A percentile compares a stretch with the other conserved stretches of the same genome.
Evolutionary conservation across 2,329 filamentous ascomycete species (phyloP).

Genomic region (Penicillium sp.): DNA sequence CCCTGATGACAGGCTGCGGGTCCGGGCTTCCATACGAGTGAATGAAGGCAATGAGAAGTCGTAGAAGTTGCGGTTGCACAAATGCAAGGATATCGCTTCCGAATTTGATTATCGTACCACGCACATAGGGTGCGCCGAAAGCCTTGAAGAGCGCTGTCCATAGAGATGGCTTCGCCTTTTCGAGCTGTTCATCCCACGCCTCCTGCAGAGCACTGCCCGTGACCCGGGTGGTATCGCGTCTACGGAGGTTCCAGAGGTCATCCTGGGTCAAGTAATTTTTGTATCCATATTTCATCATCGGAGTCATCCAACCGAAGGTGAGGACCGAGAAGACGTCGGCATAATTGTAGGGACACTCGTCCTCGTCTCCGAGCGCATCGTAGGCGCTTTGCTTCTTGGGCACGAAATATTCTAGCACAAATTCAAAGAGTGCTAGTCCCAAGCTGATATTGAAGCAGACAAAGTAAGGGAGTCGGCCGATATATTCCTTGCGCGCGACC

Average conservation of each 20-base stretch:
- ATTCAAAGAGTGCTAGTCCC: conserved; percentile 67
- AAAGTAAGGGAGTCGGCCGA: conserved; percentile 69
- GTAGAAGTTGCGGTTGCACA: conserved; percentile 83
- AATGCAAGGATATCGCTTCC: conserved; percentile 83
- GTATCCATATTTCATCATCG: conserved; percentile 94
- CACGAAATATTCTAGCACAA: conserved; percentile 79
- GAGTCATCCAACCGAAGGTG: conserved; percentile 98
- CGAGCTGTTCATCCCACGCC: conserved; percentile 73
- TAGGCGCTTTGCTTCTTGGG: conserved; percentile 73
- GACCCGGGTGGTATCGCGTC: conserved; percentile 70
- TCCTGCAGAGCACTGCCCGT: conserved; percentile 69
- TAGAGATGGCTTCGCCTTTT: conserved; percentile 72
- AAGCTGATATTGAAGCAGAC: conserved; percentile 69
- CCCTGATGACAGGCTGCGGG: conserved; percentile 76
- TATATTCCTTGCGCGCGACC: conserved; percentile 71
- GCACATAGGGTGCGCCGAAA: conserved; percentile 79
- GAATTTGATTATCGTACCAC: conserved; percentile 83
- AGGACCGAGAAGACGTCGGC: conserved; percentile 90
- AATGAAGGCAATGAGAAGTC: conserved; percentile 79
- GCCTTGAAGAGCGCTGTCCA: conserved; percentile 83
- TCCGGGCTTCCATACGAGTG: conserved; percentile 64
- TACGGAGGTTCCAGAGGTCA: conserved; percentile 88
- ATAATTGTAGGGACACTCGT: conserved; percentile 76
- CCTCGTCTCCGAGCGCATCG: conserved; percentile 62
- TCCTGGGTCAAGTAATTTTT: conserved; percentile 88